Evolutionary conservation across 352 stramenopile genomes (phyloP), one percentile per base, ranked within the genome.

Genomic region (Globisporangium spinosum): DNA sequence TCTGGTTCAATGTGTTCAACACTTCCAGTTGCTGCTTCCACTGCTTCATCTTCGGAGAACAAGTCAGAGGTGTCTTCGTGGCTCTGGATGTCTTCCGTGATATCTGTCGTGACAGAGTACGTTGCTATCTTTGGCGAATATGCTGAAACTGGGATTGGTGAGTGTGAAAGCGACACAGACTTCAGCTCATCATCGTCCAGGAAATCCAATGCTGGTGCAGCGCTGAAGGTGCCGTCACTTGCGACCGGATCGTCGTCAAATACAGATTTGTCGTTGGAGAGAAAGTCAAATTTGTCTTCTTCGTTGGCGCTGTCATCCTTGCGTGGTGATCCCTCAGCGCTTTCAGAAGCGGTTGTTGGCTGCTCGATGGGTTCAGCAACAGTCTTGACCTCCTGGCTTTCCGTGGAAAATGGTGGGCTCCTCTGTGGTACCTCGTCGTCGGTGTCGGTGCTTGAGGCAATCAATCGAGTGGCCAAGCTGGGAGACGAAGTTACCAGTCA

Each of bases 1-100:
- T 27, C 9, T 45, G 55, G 15, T 8, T 27, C 53, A 38, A 60
- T 12, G 32, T 71, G 23, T 2, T 47, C 23, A 13, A 9, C 8
- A 32, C n/a, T n/a, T n/a, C 17, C 17, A 20, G 12, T 34, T 17
- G 2, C 13, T 65, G 34, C 4, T 10, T 32, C 22, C 49, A 58
- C 32, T 9, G 17, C 4, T n/a, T 38, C 22, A 29, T 54, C 43
- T 9, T 55, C 20, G 3, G 20, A 23, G 1, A 56, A 55, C 17
- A 58, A 22, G 27, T 49, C 17, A 12, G 29, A 32, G 9, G 20
- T 17, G 32, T 70, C 64, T 38, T 56, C 56, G 22, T 74, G 62
- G 3, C 72, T 74, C 60, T 86, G 75, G 67, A 82, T 82, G 53
- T 88, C 76, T 61, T 83, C 70, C 0, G 81, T 85, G 27, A 88